These are phyloP conservation scores for Ceratobasidium sp. DNA, from an alignment of 1,284 basidiomycete species.

Conservation along the genomic window DNA sequence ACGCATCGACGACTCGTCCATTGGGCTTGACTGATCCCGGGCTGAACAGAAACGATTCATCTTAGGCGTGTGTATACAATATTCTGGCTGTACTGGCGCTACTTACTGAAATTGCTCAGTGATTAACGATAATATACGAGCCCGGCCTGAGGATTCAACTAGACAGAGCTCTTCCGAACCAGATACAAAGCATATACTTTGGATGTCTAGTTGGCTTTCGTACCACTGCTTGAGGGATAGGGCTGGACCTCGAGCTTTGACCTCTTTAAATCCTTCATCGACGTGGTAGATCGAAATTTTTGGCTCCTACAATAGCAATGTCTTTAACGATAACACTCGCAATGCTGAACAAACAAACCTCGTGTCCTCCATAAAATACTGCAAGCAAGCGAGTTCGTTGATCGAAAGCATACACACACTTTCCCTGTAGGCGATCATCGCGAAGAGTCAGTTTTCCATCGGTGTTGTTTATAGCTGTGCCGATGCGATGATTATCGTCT, in stretches of 20 bases:
- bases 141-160: constrained; percentile 35
- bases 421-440: constrained; percentile 13
- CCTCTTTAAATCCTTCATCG: neutral
- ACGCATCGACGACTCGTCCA: neutral
- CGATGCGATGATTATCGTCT: constrained; percentile 14
- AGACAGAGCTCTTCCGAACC: constrained; percentile 41
- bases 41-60: neutral
- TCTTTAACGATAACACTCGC: neutral
- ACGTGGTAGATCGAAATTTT: neutral
- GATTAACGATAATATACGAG: constrained; percentile 39
- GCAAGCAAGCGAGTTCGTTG: constrained; percentile 16
- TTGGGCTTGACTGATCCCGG: neutral
- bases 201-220: neutral
- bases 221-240: constrained; percentile 42
- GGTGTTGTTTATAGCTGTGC: neutral
- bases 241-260: neutral
- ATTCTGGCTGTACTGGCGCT: neutral
- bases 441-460: neutral
- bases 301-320: neutral
- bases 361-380: neutral
- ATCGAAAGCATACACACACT: constrained; percentile 20
- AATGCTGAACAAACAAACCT: neutral
- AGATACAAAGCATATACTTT: constrained; percentile 38
- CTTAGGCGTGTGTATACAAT: no score
- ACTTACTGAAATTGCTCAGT: constrained; percentile 35